phyloP scores from a whole-genome alignment of 176 grass and related monocot species.

The Leersia perrieri region DNA sequence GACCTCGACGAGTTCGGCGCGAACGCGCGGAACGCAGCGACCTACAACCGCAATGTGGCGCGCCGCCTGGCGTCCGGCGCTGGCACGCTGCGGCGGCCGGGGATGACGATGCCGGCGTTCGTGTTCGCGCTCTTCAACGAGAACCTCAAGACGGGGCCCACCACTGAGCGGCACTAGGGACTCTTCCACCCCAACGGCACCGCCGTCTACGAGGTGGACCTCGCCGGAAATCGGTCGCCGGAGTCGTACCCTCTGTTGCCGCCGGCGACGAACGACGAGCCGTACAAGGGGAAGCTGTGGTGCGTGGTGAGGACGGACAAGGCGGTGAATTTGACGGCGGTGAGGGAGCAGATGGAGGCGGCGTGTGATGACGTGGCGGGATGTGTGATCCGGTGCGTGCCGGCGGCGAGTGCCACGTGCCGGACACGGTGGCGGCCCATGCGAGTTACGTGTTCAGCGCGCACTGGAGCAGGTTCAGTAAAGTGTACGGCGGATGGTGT shows the following conservation, averaged over 20 bases:
- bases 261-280: constrained; percentile 35
- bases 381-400: too few species aligned
- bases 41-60: constrained; percentile 75
- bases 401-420: constrained; percentile 39
- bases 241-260: constrained; percentile 51
- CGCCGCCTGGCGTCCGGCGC: constrained; percentile 28
- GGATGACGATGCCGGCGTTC: constrained; percentile 42
- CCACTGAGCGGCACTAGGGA: constrained; percentile 63
- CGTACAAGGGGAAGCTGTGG: constrained; percentile 51
- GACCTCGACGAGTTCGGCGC: constrained; percentile 64
- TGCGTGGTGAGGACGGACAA: constrained; percentile 41
- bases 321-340: constrained; percentile 27
- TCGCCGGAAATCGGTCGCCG: constrained; percentile 12
- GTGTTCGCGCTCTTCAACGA: constrained; percentile 74
- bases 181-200: constrained; percentile 65
- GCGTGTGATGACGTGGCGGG: constrained; percentile 44
- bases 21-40: constrained; percentile 56
- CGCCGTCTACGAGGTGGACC: constrained; percentile 57
- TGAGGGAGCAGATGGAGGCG: constrained; percentile 27
- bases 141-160: constrained; percentile 50
- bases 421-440: constrained; percentile 28
- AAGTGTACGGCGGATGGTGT: constrained; percentile 53
- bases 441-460: constrained; percentile 64
- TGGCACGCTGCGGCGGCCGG: constrained; percentile 52
- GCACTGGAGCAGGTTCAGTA: constrained; percentile 67